phyloP scores from a whole-genome alignment of 2,329 filamentous ascomycete genomes.

The Neofusicoccum sp. region DNA sequence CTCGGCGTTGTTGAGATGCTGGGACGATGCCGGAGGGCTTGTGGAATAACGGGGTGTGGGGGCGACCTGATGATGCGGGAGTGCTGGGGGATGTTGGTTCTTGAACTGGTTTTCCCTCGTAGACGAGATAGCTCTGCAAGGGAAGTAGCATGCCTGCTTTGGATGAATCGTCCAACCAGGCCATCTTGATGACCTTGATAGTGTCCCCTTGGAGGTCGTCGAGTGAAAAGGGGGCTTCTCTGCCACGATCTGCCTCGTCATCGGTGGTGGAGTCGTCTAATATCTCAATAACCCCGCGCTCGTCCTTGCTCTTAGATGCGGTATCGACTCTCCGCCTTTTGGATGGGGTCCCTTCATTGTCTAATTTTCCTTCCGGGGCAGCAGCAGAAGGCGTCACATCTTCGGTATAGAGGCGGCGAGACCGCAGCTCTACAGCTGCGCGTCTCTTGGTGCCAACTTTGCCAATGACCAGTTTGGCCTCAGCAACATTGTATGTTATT shows the following conservation, averaged over 20 bases:
- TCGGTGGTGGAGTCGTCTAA: constrained; percentile 26
- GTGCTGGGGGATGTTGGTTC: constrained; percentile 33
- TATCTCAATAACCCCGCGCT: background rate
- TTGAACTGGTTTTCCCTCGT: constrained; percentile 45
- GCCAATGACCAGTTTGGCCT: constrained; percentile 73
- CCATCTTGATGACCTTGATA: constrained; percentile 52
- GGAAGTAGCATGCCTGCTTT: constrained; percentile 44
- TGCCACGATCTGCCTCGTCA: constrained; percentile 31
- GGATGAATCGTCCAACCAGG: constrained; percentile 55
- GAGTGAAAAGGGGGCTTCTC: background rate
- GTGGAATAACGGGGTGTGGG: background rate
- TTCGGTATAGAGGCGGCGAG: constrained; percentile 60
- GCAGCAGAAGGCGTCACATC: constrained; percentile 39
- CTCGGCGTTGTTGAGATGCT: background rate
- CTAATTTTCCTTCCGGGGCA: constrained; percentile 4
- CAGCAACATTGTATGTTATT: constrained; percentile 68
- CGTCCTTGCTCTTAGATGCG: background rate
- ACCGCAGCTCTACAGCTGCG: constrained; percentile 74
- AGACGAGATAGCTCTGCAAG: constrained; percentile 51
- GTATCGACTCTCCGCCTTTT: constrained; percentile 23
- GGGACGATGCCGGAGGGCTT: background rate
- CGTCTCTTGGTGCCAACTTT: constrained; percentile 68
- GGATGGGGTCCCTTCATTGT: background rate
- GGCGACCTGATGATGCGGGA: constrained; percentile 2
- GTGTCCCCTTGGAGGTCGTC: constrained; percentile 22